A percentile compares a stretch with the other conserved stretches of the same genome.
phyloP scores from a whole-genome alignment of 2,329 filamentous ascomycete genomes.

The Annulohypoxylon truncatum region DNA sequence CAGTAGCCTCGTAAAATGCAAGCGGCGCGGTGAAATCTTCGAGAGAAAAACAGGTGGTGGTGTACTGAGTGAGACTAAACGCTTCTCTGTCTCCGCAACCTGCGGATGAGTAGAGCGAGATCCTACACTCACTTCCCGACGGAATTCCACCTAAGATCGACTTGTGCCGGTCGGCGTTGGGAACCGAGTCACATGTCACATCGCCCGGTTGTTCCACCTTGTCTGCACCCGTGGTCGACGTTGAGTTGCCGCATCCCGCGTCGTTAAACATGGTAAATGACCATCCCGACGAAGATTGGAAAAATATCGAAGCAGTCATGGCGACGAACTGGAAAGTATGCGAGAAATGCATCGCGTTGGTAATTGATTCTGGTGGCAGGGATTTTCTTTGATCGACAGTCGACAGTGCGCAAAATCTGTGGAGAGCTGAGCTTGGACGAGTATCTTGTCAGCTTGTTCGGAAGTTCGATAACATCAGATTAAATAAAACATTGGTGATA shows the following conservation, averaged over 20 bases:
- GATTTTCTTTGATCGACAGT: background rate
- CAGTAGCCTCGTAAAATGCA: slow-evolving; percentile 21
- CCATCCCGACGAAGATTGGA: slow-evolving; percentile 20
- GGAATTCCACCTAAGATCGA: slow-evolving; percentile 26
- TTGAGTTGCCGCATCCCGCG: slow-evolving; percentile 19
- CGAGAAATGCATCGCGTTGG: slow-evolving; percentile 22
- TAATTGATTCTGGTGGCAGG: background rate
- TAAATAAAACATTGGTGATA: background rate
- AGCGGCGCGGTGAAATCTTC: slow-evolving; percentile 21
- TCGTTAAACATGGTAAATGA: slow-evolving; percentile 26
- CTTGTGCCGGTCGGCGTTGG: slow-evolving; percentile 22
- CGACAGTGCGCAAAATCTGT: background rate
- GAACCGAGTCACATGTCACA: slow-evolving; percentile 20
- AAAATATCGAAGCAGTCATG: slow-evolving; percentile 2
- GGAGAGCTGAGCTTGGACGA: background rate
- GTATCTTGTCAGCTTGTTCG: too few species aligned
- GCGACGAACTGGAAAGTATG: background rate
- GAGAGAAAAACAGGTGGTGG: slow-evolving; percentile 23
- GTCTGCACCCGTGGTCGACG: slow-evolving; percentile 6
- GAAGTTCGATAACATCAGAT: background rate
- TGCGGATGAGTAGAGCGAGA: slow-evolving; percentile 23
- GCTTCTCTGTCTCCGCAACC: slow-evolving; percentile 20
- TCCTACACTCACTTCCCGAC: slow-evolving; percentile 21
- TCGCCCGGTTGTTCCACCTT: slow-evolving; percentile 18
- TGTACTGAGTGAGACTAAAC: slow-evolving; percentile 28